These are phyloP conservation scores for Harringtonia aguacate DNA, from an alignment of 2,329 filamentous ascomycete species.

Conservation along the genomic window DNA sequence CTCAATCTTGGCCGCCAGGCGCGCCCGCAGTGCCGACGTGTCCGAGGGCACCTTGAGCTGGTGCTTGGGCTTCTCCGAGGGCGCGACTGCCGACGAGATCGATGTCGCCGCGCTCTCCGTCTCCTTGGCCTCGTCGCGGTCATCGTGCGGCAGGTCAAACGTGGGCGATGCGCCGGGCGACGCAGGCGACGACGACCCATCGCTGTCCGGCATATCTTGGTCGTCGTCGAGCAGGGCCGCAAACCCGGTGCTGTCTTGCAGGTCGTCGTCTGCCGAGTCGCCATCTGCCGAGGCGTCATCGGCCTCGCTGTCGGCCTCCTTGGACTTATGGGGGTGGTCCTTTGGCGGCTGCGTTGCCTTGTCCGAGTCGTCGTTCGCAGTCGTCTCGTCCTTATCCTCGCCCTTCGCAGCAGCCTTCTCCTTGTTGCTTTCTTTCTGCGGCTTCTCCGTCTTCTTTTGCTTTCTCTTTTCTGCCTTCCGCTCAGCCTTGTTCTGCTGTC, in stretches of 20 bases:
- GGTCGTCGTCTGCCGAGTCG: constrained; percentile 48
- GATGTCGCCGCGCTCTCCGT: constrained; percentile 46
- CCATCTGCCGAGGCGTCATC: constrained; percentile 15
- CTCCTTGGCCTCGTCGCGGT: constrained; percentile 25
- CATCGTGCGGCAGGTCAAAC: constrained; percentile 41
- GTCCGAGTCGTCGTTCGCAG: constrained; percentile 8
- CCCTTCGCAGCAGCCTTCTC: not conserved
- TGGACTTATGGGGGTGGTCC: constrained; percentile 39
- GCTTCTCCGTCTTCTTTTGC: constrained; percentile 29
- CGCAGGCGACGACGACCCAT: constrained; percentile 13
- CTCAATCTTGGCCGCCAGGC: constrained; percentile 74
- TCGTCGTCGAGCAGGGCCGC: constrained; percentile 36
- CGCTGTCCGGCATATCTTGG: constrained; percentile 15
- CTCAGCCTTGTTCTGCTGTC: constrained; percentile 41
- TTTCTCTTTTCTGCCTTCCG: constrained; percentile 36
- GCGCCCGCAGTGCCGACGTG: constrained; percentile 62
- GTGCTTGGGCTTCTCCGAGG: constrained; percentile 47
- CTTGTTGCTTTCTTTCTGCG: constrained; percentile 7
- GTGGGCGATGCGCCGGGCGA: constrained; percentile 42
- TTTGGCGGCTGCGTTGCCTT: constrained; percentile 15
- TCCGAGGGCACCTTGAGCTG: constrained; percentile 58
- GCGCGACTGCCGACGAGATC: constrained; percentile 53
- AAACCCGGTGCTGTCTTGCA: constrained; percentile 32
- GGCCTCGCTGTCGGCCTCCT: constrained; percentile 22
- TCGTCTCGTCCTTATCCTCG: constrained; percentile 1